Base-by-base conservation (phyloP, 129 eudicot genomes). In the Scalesia atractyloides region DNA sequence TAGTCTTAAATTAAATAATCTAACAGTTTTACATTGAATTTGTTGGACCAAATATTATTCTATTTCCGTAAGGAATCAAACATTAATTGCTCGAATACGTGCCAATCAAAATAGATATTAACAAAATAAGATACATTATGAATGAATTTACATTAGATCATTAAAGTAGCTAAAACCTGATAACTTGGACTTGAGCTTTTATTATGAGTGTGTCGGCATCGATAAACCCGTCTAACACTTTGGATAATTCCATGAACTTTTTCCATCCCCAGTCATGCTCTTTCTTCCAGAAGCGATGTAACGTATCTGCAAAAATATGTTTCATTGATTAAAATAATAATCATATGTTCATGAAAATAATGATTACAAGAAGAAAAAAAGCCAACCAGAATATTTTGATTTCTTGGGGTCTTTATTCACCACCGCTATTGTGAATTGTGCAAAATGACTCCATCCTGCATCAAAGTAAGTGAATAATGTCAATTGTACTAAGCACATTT, bases 251-350 rank as follows among this genome's bases (percentile, higher is more conserved):
- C 99, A 95, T 95, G 77, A 95, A 95, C 58, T 95, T 95, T 84
- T 95, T 95, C 99, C 99, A 95, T n/a, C 99, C 99, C 99, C 99
- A 95, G 63, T 95, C 99, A 83, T 95, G 99, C 81, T 95, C 99
- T 85, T 95, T 95, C 86, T 95, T 95, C 94, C 97, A 90, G 76
- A 95, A 95, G 9, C 96, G 94, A 63, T 95, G 99, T 67, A 95
- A 85, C 44, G 99, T 95, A 76, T 95, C 99, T 95, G 78, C 78
- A 66, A 20, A 81, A 20, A 58, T 57, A 46, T 12, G 48, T 54
- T 47, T 20, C n/a, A 12, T 59, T 9, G 15, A 49, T 59, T 54
- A 60, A 60, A 60, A 30, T 9, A 17, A 30, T 8, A 22, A 54
- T 24, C 37, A 5, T 14, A 30, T 5, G 15, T 37, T 24, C 37